Evolutionary conservation across 768 basidiomycete genomes (phyloP).

Genomic region (Lactifluus piperatus): DNA sequence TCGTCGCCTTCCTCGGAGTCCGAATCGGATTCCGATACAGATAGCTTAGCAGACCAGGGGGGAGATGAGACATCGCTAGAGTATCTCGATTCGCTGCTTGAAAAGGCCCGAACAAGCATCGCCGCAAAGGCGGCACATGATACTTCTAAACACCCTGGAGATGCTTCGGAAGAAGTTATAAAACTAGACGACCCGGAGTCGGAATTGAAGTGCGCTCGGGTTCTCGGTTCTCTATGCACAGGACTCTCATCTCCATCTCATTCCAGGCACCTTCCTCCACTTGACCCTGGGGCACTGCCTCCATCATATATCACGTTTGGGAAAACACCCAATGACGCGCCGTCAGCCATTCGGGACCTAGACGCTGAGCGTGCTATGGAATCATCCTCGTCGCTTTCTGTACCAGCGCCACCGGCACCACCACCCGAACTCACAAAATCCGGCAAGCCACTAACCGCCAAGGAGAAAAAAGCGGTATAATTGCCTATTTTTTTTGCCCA

Average conservation of each 20-base stretch:
- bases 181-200: conserved; percentile 30
- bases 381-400: conserved; percentile 39
- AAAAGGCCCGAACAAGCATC: conserved; percentile 48
- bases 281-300: conserved; percentile 62
- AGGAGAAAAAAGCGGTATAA: conserved; percentile 59
- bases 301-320: conserved; percentile 53
- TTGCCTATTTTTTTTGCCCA: neutral
- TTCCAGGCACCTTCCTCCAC: conserved; percentile 47
- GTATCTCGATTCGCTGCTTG: conserved; percentile 53
- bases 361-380: conserved; percentile 46
- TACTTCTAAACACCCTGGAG: neutral
- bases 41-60: conserved; percentile 25
- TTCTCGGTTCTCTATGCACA: conserved; percentile 1
- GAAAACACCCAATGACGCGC: conserved; percentile 34
- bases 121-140: conserved; percentile 19
- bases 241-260: neutral
- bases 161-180: conserved; percentile 42
- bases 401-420: conserved; percentile 53
- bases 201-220: conserved; percentile 29
- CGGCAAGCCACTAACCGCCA: conserved; percentile 64
- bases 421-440: conserved; percentile 50
- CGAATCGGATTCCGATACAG: conserved; percentile 25
- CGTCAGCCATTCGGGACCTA: conserved; percentile 48
- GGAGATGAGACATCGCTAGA: conserved; percentile 47
- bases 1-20: conserved; percentile 24